Percentiles rank a stretch among this genome's conserved stretches.
phyloP scores from a whole-genome alignment of 371 early-diverging fungal species.

The Mortierella sp. region DNA sequence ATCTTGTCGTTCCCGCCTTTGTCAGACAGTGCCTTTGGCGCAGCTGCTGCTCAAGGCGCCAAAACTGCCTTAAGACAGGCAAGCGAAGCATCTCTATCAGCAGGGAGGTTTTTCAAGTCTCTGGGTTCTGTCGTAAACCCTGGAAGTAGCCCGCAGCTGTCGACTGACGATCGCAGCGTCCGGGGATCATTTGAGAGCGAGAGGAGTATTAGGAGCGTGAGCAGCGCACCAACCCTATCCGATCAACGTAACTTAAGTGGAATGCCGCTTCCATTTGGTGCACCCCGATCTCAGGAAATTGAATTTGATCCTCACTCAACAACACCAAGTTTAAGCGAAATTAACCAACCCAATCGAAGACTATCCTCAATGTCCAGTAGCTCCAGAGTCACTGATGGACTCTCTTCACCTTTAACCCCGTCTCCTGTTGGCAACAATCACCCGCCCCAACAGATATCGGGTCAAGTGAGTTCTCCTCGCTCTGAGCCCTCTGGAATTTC shows the following conservation, averaged over 20 bases:
- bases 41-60: conserved; percentile 40
- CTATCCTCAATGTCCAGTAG: background rate
- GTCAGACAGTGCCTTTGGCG: conserved; percentile 28
- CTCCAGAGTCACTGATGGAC: background rate
- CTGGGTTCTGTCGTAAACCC: conserved; percentile 29
- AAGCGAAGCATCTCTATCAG: conserved; percentile 45
- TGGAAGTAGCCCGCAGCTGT: conserved; percentile 16
- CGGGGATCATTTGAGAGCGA: conserved; percentile 46
- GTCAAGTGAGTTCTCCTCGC: background rate
- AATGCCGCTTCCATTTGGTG: background rate
- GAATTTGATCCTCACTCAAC: conserved; percentile 7
- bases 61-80: conserved; percentile 47
- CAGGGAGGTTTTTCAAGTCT: conserved; percentile 52
- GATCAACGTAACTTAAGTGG: conserved; percentile 19
- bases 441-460: background rate
- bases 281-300: background rate
- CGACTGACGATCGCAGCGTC: conserved; percentile 17
- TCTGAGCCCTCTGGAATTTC: background rate
- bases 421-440: background rate
- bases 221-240: conserved; percentile 23
- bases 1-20: conserved; percentile 9
- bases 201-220: conserved; percentile 33
- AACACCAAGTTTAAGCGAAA: conserved; percentile 13
- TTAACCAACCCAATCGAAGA: background rate
- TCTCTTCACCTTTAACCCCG: background rate